Conservation (phyloP, 345 rosid genomes). For the Populus deltoides region DNA sequence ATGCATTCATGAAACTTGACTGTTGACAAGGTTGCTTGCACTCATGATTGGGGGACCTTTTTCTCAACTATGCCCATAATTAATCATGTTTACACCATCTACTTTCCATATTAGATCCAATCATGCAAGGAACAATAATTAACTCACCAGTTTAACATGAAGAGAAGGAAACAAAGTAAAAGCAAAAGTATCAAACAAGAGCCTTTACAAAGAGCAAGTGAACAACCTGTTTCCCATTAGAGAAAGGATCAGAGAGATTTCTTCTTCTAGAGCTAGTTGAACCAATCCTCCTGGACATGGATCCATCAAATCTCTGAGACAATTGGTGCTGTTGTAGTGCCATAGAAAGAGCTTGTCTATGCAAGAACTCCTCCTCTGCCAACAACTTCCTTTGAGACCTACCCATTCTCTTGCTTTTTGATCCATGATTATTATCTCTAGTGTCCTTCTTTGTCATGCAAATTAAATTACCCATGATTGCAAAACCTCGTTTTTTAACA, state of each 20-base stretch:
- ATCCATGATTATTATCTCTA: conserved; percentile 44
- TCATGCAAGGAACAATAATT: conserved; percentile 6
- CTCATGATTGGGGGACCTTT: conserved; percentile 12
- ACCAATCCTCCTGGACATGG: conserved; percentile 90
- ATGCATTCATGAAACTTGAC: conserved; percentile 7
- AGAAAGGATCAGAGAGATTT: conserved; percentile 59
- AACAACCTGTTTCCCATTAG: conserved; percentile 70
- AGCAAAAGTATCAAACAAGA: not conserved
- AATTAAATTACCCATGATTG: conserved; percentile 78
- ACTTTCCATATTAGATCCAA: conserved; percentile 33
- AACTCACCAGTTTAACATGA: not conserved
- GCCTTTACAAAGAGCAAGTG: not conserved
- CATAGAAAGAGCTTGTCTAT: conserved; percentile 91
- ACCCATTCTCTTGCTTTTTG: conserved; percentile 74
- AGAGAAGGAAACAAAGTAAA: not conserved
- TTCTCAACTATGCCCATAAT: not conserved
- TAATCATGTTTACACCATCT: conserved; percentile 12
- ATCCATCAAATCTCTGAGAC: conserved; percentile 95
- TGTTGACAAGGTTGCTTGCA: conserved; percentile 6
- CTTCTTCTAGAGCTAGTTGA: conserved; percentile 75
- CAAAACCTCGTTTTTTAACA: not conserved
- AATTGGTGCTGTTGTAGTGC: conserved; percentile 81
- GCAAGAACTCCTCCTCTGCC: conserved; percentile 85
- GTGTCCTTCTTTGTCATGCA: conserved; percentile 71
- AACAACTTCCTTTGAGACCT: conserved; percentile 80